Conservation (phyloP, 2,329 filamentous ascomycete species). For the Colletotrichum neosansevieriae region DNA sequence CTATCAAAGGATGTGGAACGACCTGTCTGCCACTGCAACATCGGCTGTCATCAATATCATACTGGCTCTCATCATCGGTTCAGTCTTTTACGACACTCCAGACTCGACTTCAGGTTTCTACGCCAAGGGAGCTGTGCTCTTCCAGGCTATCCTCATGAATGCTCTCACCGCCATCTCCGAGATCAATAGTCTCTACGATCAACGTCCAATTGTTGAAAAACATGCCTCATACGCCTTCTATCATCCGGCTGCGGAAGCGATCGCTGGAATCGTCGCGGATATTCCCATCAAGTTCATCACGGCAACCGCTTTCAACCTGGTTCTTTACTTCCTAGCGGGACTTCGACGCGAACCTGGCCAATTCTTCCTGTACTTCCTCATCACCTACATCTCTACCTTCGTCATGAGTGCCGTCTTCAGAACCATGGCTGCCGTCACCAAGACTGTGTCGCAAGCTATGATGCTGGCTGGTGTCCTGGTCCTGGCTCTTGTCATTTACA, state of each 20-base stretch:
- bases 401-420: constrained; percentile 83
- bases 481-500: constrained; percentile 70
- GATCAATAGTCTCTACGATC: constrained; percentile 58
- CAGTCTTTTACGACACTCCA: constrained; percentile 67
- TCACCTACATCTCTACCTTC: constrained; percentile 76
- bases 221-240: constrained; percentile 64
- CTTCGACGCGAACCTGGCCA: constrained; percentile 69
- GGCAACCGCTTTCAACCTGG: constrained; percentile 64
- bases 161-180: constrained; percentile 69
- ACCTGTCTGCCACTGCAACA: constrained; percentile 61
- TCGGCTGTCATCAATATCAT: constrained; percentile 62
- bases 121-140: constrained; percentile 67
- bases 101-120: constrained; percentile 64
- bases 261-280: constrained; percentile 66
- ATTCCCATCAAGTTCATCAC: constrained; percentile 69
- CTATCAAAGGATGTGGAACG: constrained; percentile 65
- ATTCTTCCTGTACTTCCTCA: constrained; percentile 83
- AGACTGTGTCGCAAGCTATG: constrained; percentile 72
- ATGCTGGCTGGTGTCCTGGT: constrained; percentile 65
- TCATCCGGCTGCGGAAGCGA: constrained; percentile 64
- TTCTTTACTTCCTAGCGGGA: constrained; percentile 69
- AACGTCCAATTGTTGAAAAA: constrained; percentile 63
- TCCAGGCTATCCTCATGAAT: constrained; percentile 71
- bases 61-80: constrained; percentile 71
- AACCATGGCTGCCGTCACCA: constrained; percentile 77